Evolutionary conservation across 805 yeast genomes (phyloP).

Genomic region (Candida orba): DNA sequence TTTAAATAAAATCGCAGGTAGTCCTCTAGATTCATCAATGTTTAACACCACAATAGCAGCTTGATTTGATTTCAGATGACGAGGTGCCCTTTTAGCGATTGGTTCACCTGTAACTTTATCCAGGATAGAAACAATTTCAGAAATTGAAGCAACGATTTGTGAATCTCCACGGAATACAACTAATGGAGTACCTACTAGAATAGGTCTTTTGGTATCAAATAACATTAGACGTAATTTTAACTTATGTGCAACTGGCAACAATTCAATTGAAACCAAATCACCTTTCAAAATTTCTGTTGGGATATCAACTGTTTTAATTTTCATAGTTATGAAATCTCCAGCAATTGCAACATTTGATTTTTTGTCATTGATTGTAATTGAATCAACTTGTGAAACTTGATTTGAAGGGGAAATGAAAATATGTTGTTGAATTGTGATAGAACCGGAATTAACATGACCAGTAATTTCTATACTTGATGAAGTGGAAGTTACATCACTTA

Average conservation of each 20-base stretch:
- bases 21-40: constrained; percentile 64
- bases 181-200: constrained; percentile 87
- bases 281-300: constrained; percentile 82
- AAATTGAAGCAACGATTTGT: constrained; percentile 87
- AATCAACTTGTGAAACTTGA: constrained; percentile 84
- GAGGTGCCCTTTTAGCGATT: constrained; percentile 74
- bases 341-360: constrained; percentile 62
- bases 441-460: constrained; percentile 92
- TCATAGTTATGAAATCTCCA: constrained; percentile 90
- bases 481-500: constrained; percentile 76
- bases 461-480: constrained; percentile 73
- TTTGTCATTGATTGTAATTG: constrained; percentile 83
- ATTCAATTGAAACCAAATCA: constrained; percentile 87
- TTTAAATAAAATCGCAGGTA: constrained; percentile 88
- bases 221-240: constrained; percentile 79
- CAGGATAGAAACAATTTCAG: constrained; percentile 71
- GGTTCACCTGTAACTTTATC: constrained; percentile 93
- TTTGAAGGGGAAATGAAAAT: constrained; percentile 87
- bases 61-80: constrained; percentile 93
- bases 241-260: constrained; percentile 72
- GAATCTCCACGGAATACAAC: constrained; percentile 91
- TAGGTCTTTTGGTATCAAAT: constrained; percentile 90
- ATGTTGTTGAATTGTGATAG: constrained; percentile 86
- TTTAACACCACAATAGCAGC: constrained; percentile 90
- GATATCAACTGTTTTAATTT: constrained; percentile 84